Base-by-base conservation (phyloP, 1,284 basidiomycete species). In the Rugosomyces carneus region DNA sequence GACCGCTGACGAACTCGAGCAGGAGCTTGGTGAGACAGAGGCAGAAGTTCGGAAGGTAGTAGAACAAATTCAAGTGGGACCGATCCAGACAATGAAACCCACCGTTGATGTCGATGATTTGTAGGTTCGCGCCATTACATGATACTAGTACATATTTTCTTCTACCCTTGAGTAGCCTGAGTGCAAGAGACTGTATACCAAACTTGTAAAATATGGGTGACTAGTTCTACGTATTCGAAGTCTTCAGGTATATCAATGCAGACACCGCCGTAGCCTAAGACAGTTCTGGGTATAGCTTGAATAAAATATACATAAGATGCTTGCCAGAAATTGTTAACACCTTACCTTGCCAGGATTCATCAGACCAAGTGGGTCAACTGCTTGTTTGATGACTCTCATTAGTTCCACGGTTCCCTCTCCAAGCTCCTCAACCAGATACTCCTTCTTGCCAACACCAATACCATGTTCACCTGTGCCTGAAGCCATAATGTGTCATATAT, bases 271-370 rank as follows among this genome's bases (percentile, higher is more conserved):
- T 39, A n/a, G n/a, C 19, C 10, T 27, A 31, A 32, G 16, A 20
- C 8, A 24, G 36, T 29, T 37, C 43, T 26, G 66, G 67, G 49
- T 68, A 68, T 18, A 68, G 55, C 67, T 69, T 41, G 21, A 37
- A 19, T 46, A 3, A 26, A 35, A 35, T 1, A 8, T 34, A 35
- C 8, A 29, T n/a, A n/a, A n/a, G n/a, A n/a, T 20, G n/a, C 41
- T 21, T 23, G 31, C 27, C 26, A 46, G n/a, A 35, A 1, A 9
- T 4, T 24, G 46, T 60, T 13, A 23, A 21, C 16, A 15, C 8
- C 36, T 50, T 48, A 78, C 83, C 73, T 91, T 91, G 29, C 84
- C 85, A 1, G 89, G 89, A 60, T 93, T 93, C 65, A 92, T 73
- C 49, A 93, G 71, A 54, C 84, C 78, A 38, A 79, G 56, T 2